Conservation (phyloP, 1,284 basidiomycete species). For the Retiboletus flavoniger region DNA sequence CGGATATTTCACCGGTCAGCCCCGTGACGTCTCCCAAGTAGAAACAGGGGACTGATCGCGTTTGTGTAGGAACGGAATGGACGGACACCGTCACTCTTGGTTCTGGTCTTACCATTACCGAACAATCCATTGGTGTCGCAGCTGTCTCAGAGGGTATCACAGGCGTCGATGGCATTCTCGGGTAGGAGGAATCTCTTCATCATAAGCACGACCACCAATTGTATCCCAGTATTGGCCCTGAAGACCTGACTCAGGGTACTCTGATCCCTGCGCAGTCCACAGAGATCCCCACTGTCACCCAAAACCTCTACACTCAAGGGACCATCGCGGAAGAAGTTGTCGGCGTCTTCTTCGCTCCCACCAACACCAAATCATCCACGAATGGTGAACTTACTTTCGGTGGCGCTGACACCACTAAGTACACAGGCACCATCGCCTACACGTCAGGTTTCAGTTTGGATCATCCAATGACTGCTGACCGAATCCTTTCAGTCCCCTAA, state of each 20-base stretch:
- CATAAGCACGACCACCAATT: slow-evolving; percentile 36
- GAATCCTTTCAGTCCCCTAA: slow-evolving; percentile 41
- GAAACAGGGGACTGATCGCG: slow-evolving; percentile 2
- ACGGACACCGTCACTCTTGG: slow-evolving; percentile 29
- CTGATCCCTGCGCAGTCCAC: slow-evolving; percentile 10
- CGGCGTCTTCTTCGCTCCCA: slow-evolving; percentile 43
- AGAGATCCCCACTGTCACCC: slow-evolving; percentile 36
- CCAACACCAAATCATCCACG: slow-evolving; percentile 23
- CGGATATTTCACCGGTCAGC: slow-evolving; percentile 32
- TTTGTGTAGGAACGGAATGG: slow-evolving; percentile 25
- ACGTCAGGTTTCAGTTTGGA: slow-evolving; percentile 35
- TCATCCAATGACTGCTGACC: neutral
- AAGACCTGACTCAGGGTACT: slow-evolving; percentile 29
- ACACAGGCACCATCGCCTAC: slow-evolving; percentile 46
- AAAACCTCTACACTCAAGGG: slow-evolving; percentile 37
- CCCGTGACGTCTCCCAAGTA: slow-evolving; percentile 22
- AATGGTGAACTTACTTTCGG: slow-evolving; percentile 51
- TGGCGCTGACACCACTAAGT: slow-evolving; percentile 48
- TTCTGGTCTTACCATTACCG: slow-evolving; percentile 24
- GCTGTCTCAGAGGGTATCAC: slow-evolving; percentile 23
- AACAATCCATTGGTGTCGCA: slow-evolving; percentile 35
- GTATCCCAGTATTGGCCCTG: slow-evolving; percentile 35
- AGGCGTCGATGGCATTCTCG: slow-evolving; percentile 32
- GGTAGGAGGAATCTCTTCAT: slow-evolving; percentile 12
- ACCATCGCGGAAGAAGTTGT: slow-evolving; percentile 33